phyloP scores from a whole-genome alignment of 257 asterid species.

The Ilex aquifolium region DNA sequence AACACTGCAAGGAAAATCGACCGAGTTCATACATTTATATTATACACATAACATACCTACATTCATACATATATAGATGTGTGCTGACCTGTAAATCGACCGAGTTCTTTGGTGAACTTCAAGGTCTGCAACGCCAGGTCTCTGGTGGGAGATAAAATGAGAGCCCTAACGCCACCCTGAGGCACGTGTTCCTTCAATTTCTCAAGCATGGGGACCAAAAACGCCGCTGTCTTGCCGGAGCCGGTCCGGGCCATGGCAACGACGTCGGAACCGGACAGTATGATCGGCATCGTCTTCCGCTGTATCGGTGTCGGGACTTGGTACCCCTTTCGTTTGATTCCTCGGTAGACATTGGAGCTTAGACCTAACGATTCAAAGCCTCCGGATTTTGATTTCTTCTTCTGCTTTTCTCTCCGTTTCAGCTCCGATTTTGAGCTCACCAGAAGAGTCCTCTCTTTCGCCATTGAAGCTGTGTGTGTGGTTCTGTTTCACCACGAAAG shows the following conservation, averaged over 20 bases:
- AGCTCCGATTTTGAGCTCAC: conserved; percentile 63
- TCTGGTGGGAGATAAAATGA: conserved; percentile 84
- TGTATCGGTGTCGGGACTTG: conserved; percentile 92
- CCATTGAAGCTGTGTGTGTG: conserved; percentile 12
- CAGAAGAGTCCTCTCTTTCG: conserved; percentile 16
- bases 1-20: too few relatives aligned
- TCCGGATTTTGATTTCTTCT: conserved; percentile 80
- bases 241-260: conserved; percentile 99
- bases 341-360: conserved; percentile 55
- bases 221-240: conserved; percentile 93
- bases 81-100: conserved; percentile 73
- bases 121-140: conserved; percentile 93
- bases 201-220: conserved; percentile 87
- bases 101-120: conserved; percentile 70
- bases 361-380: conserved; percentile 85
- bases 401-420: conserved; percentile 35
- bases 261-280: conserved; percentile 65
- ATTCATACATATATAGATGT: not conserved
- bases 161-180: conserved; percentile 87
- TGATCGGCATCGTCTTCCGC: conserved; percentile 85
- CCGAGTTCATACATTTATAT: too few relatives aligned
- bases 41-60: not conserved
- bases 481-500: too few relatives aligned
- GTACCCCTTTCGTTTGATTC: conserved; percentile 81
- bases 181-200: conserved; percentile 83